Conservation (phyloP, 805 yeast genomes). For the Zygoascus biomembranicola region DNA sequence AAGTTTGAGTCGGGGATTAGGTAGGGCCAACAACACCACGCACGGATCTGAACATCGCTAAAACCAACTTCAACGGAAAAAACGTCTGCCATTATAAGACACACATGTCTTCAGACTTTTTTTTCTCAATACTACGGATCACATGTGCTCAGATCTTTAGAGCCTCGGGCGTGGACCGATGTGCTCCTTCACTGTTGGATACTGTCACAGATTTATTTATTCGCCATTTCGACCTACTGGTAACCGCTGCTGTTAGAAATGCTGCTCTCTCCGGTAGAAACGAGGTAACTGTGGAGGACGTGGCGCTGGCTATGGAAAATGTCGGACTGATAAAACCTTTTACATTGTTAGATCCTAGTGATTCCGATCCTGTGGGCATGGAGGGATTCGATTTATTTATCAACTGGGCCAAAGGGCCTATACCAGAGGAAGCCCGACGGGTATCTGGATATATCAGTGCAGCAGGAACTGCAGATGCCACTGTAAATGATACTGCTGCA, state of each 20-base stretch:
- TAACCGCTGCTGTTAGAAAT: constrained; percentile 41
- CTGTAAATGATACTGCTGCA: constrained; percentile 3
- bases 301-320: constrained; percentile 60
- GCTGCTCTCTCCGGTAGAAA: constrained; percentile 41
- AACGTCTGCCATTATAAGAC: background rate
- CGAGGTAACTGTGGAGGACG: constrained; percentile 52
- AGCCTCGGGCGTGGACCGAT: constrained; percentile 76
- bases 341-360: constrained; percentile 45
- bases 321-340: constrained; percentile 56
- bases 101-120: constrained; percentile 33
- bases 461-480: constrained; percentile 1
- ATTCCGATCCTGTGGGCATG: constrained; percentile 37
- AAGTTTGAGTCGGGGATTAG: background rate
- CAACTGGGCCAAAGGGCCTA: constrained; percentile 47
- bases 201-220: constrained; percentile 69
- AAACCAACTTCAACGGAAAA: background rate
- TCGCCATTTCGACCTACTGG: constrained; percentile 49
- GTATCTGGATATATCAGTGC: constrained; percentile 7
- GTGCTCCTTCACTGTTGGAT: constrained; percentile 64
- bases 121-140: constrained; percentile 39
- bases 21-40: too few species aligned
- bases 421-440: constrained; percentile 36
- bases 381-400: constrained; percentile 44
- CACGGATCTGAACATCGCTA: background rate
- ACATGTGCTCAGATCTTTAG: constrained; percentile 53